phyloP scores from a whole-genome alignment of 2,329 filamentous ascomycete genomes.

The Pseudopyricularia cyperi region DNA sequence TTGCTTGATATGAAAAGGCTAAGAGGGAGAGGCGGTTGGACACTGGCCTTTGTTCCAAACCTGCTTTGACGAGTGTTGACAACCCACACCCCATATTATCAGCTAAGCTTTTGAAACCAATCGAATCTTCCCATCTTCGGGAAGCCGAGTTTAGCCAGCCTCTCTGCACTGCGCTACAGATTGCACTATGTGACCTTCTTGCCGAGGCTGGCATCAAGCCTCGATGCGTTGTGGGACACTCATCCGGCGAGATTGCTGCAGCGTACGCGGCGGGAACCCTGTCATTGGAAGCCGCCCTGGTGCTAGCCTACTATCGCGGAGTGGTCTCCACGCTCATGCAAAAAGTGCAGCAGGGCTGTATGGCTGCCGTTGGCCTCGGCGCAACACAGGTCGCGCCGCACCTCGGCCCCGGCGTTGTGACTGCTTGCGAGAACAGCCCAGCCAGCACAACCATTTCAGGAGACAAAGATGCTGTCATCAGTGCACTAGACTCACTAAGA shows the following conservation, averaged over 20 bases:
- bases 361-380: constrained; percentile 25
- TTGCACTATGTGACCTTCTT: constrained; percentile 17
- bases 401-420: neutral
- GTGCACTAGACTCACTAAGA: constrained; percentile 7
- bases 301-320: constrained; percentile 10
- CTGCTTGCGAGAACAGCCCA: neutral
- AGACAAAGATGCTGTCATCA: constrained; percentile 8
- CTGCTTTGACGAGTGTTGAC: too few species aligned
- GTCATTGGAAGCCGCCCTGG: constrained; percentile 7
- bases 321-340: neutral
- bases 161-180: constrained; percentile 16
- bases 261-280: constrained; percentile 15
- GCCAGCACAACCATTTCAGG: constrained; percentile 30
- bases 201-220: constrained; percentile 11
- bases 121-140: too few species aligned
- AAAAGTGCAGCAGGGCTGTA: constrained; percentile 12
- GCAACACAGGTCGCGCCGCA: neutral
- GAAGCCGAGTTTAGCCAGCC: constrained; percentile 11
- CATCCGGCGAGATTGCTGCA: constrained; percentile 21
- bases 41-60: too few species aligned
- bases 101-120: too few species aligned
- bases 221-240: constrained; percentile 17
- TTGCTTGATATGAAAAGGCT: neutral
- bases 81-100: too few species aligned
- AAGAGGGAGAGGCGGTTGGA: neutral